Evolutionary conservation across 495 filamentous ascomycete genomes (phyloP).

Genomic region (Penicillium riverlandense): DNA sequence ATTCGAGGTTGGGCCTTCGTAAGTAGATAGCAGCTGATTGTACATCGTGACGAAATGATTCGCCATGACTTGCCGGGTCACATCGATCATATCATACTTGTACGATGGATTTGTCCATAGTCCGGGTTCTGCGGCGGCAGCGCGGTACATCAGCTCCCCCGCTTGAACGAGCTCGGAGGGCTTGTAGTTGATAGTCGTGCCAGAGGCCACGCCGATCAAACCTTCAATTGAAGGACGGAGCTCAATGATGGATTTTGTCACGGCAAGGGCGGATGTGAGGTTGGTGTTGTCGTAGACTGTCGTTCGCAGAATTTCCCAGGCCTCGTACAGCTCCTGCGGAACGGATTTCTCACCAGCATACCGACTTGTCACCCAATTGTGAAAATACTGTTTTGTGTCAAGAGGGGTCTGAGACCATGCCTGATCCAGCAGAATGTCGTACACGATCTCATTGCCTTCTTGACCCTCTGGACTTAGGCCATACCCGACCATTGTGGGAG

Average conservation of each 20-base stretch:
- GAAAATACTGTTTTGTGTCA: constrained; percentile 39
- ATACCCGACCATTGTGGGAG: constrained; percentile 35
- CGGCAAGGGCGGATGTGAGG: constrained; percentile 24
- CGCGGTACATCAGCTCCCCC: constrained; percentile 34
- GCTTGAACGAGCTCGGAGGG: constrained; percentile 28
- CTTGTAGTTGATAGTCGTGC: constrained; percentile 38
- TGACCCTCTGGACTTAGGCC: constrained; percentile 45
- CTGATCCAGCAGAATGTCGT: constrained; percentile 44
- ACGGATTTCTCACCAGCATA: constrained; percentile 30
- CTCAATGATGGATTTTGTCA: constrained; percentile 42
- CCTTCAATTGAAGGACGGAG: constrained; percentile 32
- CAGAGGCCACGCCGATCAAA: constrained; percentile 28
- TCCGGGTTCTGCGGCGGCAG: constrained; percentile 20
- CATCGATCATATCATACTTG: constrained; percentile 43
- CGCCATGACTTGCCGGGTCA: constrained; percentile 42
- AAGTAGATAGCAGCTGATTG: constrained; percentile 24
- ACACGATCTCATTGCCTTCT: constrained; percentile 50
- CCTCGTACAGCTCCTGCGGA: constrained; percentile 29
- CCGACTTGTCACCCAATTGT: constrained; percentile 36
- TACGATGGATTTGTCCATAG: constrained; percentile 42
- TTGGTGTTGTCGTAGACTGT: constrained; percentile 49
- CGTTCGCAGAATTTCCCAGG: constrained; percentile 41
- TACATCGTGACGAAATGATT: constrained; percentile 41
- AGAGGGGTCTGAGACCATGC: constrained; percentile 39
- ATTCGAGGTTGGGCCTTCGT: constrained; percentile 13